These are phyloP conservation scores for Pythium grandisporangium DNA, from an alignment of 352 stramenopile genomes.

Conservation along the genomic window DNA sequence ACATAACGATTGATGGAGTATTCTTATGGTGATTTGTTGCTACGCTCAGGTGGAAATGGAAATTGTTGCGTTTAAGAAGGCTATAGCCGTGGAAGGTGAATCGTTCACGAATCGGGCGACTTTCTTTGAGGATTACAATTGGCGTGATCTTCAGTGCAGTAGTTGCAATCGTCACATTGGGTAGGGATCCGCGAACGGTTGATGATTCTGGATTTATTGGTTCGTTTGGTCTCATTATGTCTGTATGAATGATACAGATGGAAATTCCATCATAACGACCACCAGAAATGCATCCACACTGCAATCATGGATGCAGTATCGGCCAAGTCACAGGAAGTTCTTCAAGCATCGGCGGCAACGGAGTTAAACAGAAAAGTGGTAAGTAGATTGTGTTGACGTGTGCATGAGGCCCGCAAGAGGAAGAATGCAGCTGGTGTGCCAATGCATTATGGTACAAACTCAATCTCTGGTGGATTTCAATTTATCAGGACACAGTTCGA, in stretches of 20 bases:
- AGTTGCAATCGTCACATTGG: slow-evolving; percentile 72
- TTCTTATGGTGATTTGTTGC: too few species aligned
- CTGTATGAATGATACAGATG: too few species aligned
- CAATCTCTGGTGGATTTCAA: too few species aligned
- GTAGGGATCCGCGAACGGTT: too few species aligned
- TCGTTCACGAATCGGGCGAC: slow-evolving; percentile 62
- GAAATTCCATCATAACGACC: slow-evolving; percentile 76
- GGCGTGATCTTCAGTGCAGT: slow-evolving; percentile 59
- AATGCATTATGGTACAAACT: too few species aligned
- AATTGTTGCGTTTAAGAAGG: slow-evolving; percentile 56
- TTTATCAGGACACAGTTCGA: slow-evolving; percentile 23
- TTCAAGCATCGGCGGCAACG: slow-evolving; percentile 20
- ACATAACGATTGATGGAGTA: too few species aligned
- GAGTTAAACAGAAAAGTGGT: slow-evolving; percentile 9
- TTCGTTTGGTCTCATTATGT: too few species aligned
- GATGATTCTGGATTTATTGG: too few species aligned
- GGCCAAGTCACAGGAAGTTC: slow-evolving; percentile 25
- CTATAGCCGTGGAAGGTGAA: slow-evolving; percentile 45
- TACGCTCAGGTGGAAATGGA: slow-evolving; percentile 77
- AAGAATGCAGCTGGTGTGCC: too few species aligned
- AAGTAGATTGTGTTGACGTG: too few species aligned
- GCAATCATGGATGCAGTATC: slow-evolving; percentile 44
- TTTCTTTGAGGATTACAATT: slow-evolving; percentile 81
- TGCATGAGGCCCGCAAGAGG: too few species aligned
- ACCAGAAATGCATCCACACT: slow-evolving; percentile 59